Percentiles rank a stretch among this genome's conserved stretches.
These are phyloP conservation scores for Hyphodiscus hymeniophilus DNA, from an alignment of 495 filamentous ascomycete species.

Conservation along the genomic window DNA sequence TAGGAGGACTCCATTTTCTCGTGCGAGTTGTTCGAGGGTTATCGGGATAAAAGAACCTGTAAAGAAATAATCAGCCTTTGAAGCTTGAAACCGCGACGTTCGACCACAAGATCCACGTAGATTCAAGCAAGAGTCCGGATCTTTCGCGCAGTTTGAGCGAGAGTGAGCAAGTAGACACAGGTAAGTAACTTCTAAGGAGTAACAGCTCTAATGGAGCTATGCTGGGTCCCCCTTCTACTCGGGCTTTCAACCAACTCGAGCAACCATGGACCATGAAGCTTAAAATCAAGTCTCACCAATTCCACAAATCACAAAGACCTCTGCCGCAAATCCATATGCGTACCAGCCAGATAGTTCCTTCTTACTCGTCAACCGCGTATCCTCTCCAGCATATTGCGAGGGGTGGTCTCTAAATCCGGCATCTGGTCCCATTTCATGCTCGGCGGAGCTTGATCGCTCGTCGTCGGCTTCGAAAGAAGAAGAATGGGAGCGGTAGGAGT, in stretches of 20 bases:
- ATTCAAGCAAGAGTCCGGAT: too few relatives aligned
- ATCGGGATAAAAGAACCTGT: conserved; percentile 94
- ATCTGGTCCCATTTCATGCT: conserved; percentile 29
- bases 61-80: conserved; percentile 11
- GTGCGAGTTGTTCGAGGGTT: conserved; percentile 83
- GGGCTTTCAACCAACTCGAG: too few relatives aligned
- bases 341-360: conserved; percentile 94
- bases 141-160: too few relatives aligned
- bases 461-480: conserved; percentile 56
- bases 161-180: too few relatives aligned
- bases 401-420: conserved; percentile 11
- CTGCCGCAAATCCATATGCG: conserved; percentile 93
- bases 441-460: conserved; percentile 45
- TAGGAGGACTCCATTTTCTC: conserved; percentile 78
- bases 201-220: too few relatives aligned
- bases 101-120: too few relatives aligned
- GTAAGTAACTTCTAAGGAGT: too few relatives aligned
- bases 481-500: conserved; percentile 18
- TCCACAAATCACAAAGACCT: conserved; percentile 95
- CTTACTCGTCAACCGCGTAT: conserved; percentile 75
- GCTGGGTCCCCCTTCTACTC: too few relatives aligned
- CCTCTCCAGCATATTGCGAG: conserved; percentile 67
- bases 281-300: conserved; percentile 29
- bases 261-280: too few relatives aligned
- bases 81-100: too few relatives aligned